These are phyloP conservation scores for Helianthus tuberosus DNA, from an alignment of 129 eudicot genomes.

Conservation along the genomic window DNA sequence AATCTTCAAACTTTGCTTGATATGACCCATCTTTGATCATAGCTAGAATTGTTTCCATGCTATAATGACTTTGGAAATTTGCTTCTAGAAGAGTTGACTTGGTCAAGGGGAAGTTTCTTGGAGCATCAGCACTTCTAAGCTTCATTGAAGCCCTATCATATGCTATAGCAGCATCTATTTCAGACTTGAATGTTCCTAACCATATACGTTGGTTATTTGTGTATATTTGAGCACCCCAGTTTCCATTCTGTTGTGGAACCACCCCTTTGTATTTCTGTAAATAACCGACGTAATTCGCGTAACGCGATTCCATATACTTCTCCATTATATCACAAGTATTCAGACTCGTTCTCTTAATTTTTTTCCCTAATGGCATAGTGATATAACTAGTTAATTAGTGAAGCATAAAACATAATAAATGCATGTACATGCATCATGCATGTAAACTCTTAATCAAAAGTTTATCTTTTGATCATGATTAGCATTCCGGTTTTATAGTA, in stretches of 20 bases:
- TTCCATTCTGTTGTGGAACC: conserved; percentile 63
- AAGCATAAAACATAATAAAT: not conserved
- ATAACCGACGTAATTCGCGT: conserved; percentile 10
- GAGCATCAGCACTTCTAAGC: conserved; percentile 48
- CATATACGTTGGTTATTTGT: conserved; percentile 72
- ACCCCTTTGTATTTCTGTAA: conserved; percentile 71
- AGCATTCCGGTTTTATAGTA: not conserved
- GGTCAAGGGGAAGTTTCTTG: conserved; percentile 62
- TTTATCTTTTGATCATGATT: not conserved
- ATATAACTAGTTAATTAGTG: not conserved
- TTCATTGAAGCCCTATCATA: conserved; percentile 76
- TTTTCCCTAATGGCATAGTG: not conserved
- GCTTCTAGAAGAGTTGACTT: conserved; percentile 50
- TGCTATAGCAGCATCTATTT: conserved; percentile 72
- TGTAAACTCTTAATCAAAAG: not conserved
- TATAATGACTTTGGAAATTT: conserved; percentile 47
- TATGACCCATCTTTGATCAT: conserved; percentile 87
- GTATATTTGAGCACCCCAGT: conserved; percentile 90
- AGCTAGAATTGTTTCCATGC: conserved; percentile 40
- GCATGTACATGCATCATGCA: not conserved
- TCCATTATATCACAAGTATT: conserved; percentile 24
- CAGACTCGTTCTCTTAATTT: not conserved
- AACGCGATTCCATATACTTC: conserved; percentile 9
- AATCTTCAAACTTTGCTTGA: conserved; percentile 56
- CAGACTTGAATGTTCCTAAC: conserved; percentile 79